Evolutionary conservation across 176 grass and related monocot genomes (phyloP).

Genomic region (Tillandsia leiboldiana): DNA sequence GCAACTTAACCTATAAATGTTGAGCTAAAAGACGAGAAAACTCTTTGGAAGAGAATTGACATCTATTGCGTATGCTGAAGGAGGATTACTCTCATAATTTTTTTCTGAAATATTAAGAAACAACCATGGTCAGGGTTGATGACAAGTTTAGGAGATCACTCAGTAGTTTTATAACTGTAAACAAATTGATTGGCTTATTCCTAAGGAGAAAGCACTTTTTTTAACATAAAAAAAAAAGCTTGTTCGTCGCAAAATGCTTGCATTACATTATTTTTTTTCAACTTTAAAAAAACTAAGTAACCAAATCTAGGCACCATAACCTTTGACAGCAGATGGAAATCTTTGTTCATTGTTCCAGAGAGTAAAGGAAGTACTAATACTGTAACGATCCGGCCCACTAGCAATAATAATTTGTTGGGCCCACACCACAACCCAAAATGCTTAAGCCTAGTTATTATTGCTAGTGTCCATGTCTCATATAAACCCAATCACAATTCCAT

Average conservation of each 20-base stretch:
- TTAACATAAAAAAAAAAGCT: neutral
- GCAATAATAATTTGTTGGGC: too few relatives aligned
- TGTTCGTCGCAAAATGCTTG: neutral
- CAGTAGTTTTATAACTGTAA: neutral
- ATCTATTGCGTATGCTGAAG: constrained; percentile 12
- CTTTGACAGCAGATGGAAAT: too few relatives aligned
- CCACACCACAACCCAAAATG: too few relatives aligned
- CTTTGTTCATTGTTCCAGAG: too few relatives aligned
- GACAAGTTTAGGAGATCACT: neutral
- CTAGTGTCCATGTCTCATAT: too few relatives aligned
- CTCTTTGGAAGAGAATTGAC: constrained; percentile 3
- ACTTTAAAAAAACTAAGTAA: too few relatives aligned
- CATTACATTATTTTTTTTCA: too few relatives aligned
- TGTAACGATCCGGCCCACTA: too few relatives aligned
- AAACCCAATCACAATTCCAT: too few relatives aligned
- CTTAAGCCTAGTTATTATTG: too few relatives aligned
- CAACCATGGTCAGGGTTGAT: neutral
- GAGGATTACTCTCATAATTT: constrained; percentile 18
- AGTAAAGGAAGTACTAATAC: too few relatives aligned
- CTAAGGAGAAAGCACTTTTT: neutral
- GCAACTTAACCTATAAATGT: constrained; percentile 7
- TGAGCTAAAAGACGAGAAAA: constrained; percentile 6
- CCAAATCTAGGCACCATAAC: neutral
- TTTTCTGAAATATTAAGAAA: constrained; percentile 14
- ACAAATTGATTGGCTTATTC: neutral